Conservation (phyloP, 129 eudicot genomes). For the Flaveria brownii region DNA sequence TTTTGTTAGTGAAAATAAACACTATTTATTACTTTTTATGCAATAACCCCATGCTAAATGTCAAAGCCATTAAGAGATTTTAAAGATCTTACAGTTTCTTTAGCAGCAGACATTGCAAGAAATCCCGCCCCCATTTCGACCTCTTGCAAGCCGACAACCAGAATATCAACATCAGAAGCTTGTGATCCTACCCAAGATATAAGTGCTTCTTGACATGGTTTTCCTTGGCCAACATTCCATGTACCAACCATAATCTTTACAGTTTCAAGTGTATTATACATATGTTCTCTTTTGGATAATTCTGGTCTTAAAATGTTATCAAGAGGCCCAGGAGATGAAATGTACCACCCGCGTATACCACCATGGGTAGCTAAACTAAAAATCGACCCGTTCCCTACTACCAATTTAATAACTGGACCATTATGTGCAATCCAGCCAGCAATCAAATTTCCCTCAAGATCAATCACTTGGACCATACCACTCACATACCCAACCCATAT, state of each 20-base stretch:
- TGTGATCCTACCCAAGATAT: conserved; percentile 78
- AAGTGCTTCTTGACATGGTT: conserved; percentile 78
- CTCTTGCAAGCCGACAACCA: conserved; percentile 92
- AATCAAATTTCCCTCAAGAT: conserved; percentile 73
- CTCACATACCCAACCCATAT: conserved; percentile 91
- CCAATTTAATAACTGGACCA: conserved; percentile 81
- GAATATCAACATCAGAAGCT: conserved; percentile 74
- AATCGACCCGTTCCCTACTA: conserved; percentile 58
- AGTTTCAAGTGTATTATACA: conserved; percentile 70
- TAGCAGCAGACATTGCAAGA: conserved; percentile 99
- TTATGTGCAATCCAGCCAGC: conserved; percentile 90
- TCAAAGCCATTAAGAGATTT: not conserved
- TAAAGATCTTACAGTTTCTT: conserved; percentile 84
- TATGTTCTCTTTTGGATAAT: conserved; percentile 59
- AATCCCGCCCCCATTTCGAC: conserved; percentile 99
- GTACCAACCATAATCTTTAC: conserved; percentile 75
- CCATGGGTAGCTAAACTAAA: conserved; percentile 95
- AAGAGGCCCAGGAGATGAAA: conserved; percentile 84
- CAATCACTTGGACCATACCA: conserved; percentile 81
- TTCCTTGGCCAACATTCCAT: conserved; percentile 97
- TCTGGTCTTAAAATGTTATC: conserved; percentile 66
- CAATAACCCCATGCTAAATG: not conserved
- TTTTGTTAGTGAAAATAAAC: not conserved
- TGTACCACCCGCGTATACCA: conserved; percentile 97
- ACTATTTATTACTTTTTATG: not conserved